Base-by-base conservation (phyloP, 139 green algal genomes). In the Micractinium conductrix region DNA sequence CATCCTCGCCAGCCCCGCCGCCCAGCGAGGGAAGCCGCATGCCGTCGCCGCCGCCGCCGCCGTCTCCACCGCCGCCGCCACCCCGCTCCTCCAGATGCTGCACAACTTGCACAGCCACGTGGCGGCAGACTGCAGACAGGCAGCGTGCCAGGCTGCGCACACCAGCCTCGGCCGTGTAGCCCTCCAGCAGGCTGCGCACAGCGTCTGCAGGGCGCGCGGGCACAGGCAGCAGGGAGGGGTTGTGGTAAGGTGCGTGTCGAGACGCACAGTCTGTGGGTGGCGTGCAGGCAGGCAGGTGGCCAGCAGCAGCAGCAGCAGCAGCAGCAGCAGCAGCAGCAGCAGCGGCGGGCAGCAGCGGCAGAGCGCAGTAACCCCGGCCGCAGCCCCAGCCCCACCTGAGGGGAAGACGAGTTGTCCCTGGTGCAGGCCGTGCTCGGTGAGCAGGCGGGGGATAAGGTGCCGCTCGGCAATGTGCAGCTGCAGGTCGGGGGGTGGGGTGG, bases 121-220 rank as follows among this genome's bases (percentile, higher is more conserved):
- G 98, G 85, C 97, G 92, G 89, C 98, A 99, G 1, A 98, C 90
- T 84, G 97, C 97, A 80, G 98, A 97, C 33, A 99, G 85, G 63
- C 95, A 89, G 85, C 98, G 98, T 80, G 98, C 96, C 79, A 99
- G 90, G 81, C 95, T 97, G 60, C 97, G 89, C 88, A 99, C 97
- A 21, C 97, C 97, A 9, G 97, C 95, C 91, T 99, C 97, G 40
- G 96, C 89, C 76, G 90, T 96, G 58, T 98, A 99, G 62, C 97
- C 94, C 38, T 95, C 88, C 40, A 98, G 96, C 37, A 99, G 89
- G 24, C 35, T 45, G 9, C 90, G n/a, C 83, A 99, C 87, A 42
- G 95, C 93, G 3, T 65, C 85, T 73, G 97, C 93, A 35, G 42
- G 14, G 78, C 28, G 4, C 44, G 0, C 0, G 69, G 40, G 26